These are phyloP conservation scores for Lodderomyces elongisporus DNA, from an alignment of 1,139 yeast genomes.

Conservation along the genomic window DNA sequence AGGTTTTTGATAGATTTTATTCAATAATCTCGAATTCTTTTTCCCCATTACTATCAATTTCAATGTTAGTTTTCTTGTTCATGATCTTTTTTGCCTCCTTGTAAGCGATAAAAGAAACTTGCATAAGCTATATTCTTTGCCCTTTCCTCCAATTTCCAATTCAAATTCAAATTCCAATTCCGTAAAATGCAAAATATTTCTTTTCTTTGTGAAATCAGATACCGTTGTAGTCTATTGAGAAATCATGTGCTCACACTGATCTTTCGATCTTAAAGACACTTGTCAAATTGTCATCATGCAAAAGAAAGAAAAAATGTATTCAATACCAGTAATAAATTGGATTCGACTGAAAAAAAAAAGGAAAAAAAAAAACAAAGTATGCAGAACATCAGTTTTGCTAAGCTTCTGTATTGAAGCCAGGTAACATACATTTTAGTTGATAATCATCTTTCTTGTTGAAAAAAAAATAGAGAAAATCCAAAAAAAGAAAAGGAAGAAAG, in stretches of 20 bases:
- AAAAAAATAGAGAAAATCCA: not conserved
- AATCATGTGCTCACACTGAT: conserved; percentile 67
- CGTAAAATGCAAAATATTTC: not conserved
- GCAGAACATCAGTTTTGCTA: too few relatives aligned
- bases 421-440: not conserved
- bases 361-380: too few relatives aligned
- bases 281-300: conserved; percentile 1
- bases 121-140: too few relatives aligned
- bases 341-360: too few relatives aligned
- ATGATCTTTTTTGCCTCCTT: too few relatives aligned
- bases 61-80: too few relatives aligned
- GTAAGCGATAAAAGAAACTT: too few relatives aligned
- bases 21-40: conserved; percentile 19
- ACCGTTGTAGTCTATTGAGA: conserved; percentile 99
- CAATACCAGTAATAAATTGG: not conserved
- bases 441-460: not conserved
- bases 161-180: not conserved
- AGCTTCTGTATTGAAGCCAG: too few relatives aligned
- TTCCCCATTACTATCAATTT: conserved; percentile 17
- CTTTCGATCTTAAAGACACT: conserved; percentile 44
- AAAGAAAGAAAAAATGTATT: not conserved
- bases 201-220: conserved; percentile 55
- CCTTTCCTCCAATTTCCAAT: too few relatives aligned
- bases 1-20: conserved; percentile 35
- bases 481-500: conserved; percentile 1